Evolutionary conservation across 1,139 yeast genomes (phyloP).

Genomic region (Saccharomyces hybrid): DNA sequence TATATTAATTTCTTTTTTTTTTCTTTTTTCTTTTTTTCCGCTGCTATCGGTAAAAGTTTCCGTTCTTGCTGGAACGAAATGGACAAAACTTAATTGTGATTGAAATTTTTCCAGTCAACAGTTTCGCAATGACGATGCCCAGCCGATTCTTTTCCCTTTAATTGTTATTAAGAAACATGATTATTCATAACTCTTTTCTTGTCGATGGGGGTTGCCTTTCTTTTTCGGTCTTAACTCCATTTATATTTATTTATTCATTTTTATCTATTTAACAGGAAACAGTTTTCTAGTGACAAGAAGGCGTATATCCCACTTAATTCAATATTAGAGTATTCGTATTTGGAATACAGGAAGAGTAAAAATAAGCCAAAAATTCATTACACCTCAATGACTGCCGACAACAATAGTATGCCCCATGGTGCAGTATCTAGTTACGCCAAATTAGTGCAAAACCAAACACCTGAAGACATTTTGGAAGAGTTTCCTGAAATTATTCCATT

Average conservation of each 20-base stretch:
- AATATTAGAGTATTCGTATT: neutral
- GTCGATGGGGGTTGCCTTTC: neutral
- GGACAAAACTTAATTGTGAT: neutral
- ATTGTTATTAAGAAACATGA: neutral
- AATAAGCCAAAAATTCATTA: neutral
- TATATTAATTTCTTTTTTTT: neutral
- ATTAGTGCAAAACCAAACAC: slow-evolving; percentile 46
- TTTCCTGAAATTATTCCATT: slow-evolving; percentile 59
- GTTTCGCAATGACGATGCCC: neutral
- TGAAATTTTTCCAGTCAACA: neutral
- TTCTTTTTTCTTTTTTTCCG: neutral
- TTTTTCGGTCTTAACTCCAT: neutral
- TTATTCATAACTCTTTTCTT: neutral
- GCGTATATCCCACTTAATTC: neutral
- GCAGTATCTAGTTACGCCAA: slow-evolving; percentile 35
- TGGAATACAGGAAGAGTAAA: neutral
- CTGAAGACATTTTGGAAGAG: slow-evolving; percentile 43
- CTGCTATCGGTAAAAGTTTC: neutral
- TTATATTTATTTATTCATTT: neutral
- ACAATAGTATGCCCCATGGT: neutral
- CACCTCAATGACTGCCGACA: neutral
- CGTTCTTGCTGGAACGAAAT: neutral
- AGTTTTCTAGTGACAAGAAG: neutral
- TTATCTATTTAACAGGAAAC: neutral
- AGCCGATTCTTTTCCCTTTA: neutral